Evolutionary conservation across 2,329 filamentous ascomycete genomes (phyloP).

Genomic region (Teratosphaeria gauchensis): DNA sequence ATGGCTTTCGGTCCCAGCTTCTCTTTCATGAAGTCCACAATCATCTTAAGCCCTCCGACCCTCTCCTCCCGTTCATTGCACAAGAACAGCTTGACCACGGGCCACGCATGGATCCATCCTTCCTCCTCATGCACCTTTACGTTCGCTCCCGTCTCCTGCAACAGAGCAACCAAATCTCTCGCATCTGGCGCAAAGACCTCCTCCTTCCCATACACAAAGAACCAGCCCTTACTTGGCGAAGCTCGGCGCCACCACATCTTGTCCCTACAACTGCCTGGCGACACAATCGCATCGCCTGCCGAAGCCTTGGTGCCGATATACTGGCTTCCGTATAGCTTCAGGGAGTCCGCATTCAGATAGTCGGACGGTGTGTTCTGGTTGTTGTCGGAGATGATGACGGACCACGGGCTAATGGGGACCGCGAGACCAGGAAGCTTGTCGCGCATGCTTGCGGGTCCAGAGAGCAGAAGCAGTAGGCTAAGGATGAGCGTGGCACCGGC

Average conservation of each 20-base stretch:
- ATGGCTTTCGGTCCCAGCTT: background rate
- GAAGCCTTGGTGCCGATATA: slow-evolving; percentile 50
- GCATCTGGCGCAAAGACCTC: slow-evolving; percentile 70
- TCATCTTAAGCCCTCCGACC: slow-evolving; percentile 37
- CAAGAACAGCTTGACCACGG: slow-evolving; percentile 55
- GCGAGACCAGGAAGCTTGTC: slow-evolving; percentile 50
- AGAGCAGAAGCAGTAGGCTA: slow-evolving; percentile 60
- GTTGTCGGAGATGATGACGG: slow-evolving; percentile 57
- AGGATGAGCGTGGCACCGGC: slow-evolving; percentile 67
- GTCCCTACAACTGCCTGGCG: slow-evolving; percentile 62
- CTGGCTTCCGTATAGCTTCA: slow-evolving; percentile 61
- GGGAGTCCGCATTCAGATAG: slow-evolving; percentile 57
- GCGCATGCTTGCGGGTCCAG: slow-evolving; percentile 36
- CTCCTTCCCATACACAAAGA: slow-evolving; percentile 63
- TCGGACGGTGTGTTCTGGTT: slow-evolving; percentile 64
- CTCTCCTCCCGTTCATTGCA: slow-evolving; percentile 38
- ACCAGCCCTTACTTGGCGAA: slow-evolving; percentile 56
- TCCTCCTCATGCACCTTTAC: slow-evolving; percentile 52
- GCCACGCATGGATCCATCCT: slow-evolving; percentile 73
- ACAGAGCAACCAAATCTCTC: slow-evolving; percentile 46
- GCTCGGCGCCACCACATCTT: slow-evolving; percentile 56
- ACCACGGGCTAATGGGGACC: slow-evolving; percentile 72
- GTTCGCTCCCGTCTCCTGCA: slow-evolving; percentile 45
- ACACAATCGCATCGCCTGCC: slow-evolving; percentile 49
- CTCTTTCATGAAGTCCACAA: slow-evolving; percentile 25